A percentile compares a stretch with the other conserved stretches of the same genome.
These are phyloP conservation scores for Bullera alba DNA, from an alignment of 768 basidiomycete genomes.

Conservation along the genomic window DNA sequence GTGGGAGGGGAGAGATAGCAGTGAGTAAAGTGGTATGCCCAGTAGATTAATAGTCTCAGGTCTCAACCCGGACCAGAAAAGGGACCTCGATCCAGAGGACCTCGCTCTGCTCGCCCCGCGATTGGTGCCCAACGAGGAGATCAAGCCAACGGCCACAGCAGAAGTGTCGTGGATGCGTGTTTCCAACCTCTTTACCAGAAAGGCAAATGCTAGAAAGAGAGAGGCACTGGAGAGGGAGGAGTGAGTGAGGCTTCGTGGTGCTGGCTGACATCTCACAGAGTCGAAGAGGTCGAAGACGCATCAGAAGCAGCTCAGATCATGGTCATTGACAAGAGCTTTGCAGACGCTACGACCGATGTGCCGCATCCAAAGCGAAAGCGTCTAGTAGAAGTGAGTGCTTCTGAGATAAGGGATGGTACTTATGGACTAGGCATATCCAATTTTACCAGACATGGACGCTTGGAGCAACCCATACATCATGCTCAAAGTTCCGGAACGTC, in stretches of 20 bases:
- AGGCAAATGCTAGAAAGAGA: slow-evolving; percentile 9
- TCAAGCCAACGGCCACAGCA: slow-evolving; percentile 46
- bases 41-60: background rate
- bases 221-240: background rate
- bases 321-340: slow-evolving; percentile 39
- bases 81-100: slow-evolving; percentile 39
- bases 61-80: slow-evolving; percentile 49
- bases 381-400: slow-evolving; percentile 23
- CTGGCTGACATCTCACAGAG: slow-evolving; percentile 6
- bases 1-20: slow-evolving; percentile 72
- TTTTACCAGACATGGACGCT: slow-evolving; percentile 36
- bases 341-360: slow-evolving; percentile 6
- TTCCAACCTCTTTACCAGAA: slow-evolving; percentile 66
- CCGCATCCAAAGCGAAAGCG: slow-evolving; percentile 28
- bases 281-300: slow-evolving; percentile 29
- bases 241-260: background rate
- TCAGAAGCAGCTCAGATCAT: slow-evolving; percentile 41
- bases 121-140: slow-evolving; percentile 43
- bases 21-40: slow-evolving; percentile 6
- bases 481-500: slow-evolving; percentile 39
- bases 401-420: slow-evolving; percentile 28
- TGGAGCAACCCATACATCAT: slow-evolving; percentile 32
- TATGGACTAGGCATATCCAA: slow-evolving; percentile 25
- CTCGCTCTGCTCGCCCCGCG: slow-evolving; percentile 59
- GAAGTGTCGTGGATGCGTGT: slow-evolving; percentile 86